Base-by-base conservation (phyloP, 148 eudicot genomes). In the Rhododendron mucronatum region DNA sequence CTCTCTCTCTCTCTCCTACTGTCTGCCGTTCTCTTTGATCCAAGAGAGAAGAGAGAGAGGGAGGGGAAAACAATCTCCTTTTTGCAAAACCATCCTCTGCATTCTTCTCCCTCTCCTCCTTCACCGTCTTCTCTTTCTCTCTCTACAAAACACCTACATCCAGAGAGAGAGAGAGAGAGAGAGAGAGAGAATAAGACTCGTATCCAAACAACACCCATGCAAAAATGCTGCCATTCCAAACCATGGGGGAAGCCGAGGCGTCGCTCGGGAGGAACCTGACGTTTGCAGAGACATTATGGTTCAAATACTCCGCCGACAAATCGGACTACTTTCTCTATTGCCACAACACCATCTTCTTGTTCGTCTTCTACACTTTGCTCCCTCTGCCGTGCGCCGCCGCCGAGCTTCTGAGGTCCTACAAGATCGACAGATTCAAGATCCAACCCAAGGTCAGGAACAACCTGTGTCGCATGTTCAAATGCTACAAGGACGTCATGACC, bases 291-390 rank as follows among this genome's bases (percentile, higher is more conserved):
- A 93, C 92, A 10, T 74, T 91, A n/a, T 95, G 98, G 98, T 87
- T 90, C 75, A 92, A 93, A 7, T 95, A 95, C 89, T 92, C 98
- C 9, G 92, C 91, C 1, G 78, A 87, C 37, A 95, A 94, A 88
- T 92, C 96, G 2, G 93, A 95, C 85, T 93, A 89, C 80, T 86
- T 89, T 44, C 87, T 95, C 14, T 95, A 89, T 63, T 94, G 94
- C 73, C 94, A 94, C 81, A 95, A 94, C 90, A 92, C 93, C 28
- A n/a, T 94, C 30, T 93, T 94, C 86, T 89, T 94, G 78, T 87
- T 93, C 88, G 3, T 91, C 14, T 87, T 93, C 85, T 95, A 91
- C 75, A 90, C 93, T 51, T 55, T 91, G 69, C 69, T 88, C 3
- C 96, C 96, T 0, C 86, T 95, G 15, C 98, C 98, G 1, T 84